Percentiles rank a stretch among this genome's conserved stretches.
Evolutionary conservation across 2,329 filamentous ascomycete species (phyloP).

Genomic region (Pseudogymnoascus sp.): DNA sequence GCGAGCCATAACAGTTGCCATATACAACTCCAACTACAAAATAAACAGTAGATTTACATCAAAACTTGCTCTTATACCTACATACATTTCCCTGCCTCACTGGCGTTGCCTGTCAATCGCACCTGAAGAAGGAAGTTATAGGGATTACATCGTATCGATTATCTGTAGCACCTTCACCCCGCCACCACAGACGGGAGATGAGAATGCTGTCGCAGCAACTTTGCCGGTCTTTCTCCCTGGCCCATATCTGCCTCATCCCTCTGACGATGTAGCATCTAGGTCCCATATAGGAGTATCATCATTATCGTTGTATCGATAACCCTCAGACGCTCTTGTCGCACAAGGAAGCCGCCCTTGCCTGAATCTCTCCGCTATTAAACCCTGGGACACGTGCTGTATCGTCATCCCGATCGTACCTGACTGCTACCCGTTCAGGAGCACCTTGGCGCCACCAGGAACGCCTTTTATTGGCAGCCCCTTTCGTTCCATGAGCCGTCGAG

Average conservation of each 20-base stretch:
- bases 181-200: background rate
- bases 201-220: background rate
- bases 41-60: background rate
- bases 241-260: background rate
- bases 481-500: background rate
- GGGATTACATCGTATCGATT: background rate
- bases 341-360: background rate
- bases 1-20: background rate
- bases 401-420: constrained; percentile 1
- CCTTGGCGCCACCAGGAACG: constrained; percentile 3
- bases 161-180: background rate
- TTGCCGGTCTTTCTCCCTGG: background rate
- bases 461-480: background rate
- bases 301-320: background rate
- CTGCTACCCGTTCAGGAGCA: background rate
- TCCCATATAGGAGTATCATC: background rate
- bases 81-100: background rate
- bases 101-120: background rate
- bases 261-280: background rate
- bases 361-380: background rate
- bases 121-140: background rate
- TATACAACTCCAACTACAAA: background rate
- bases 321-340: background rate
- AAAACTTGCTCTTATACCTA: background rate
- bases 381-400: background rate